Evolutionary conservation across 2,329 filamentous ascomycete genomes (phyloP).

Genomic region (Colletotrichum endophyticum): DNA sequence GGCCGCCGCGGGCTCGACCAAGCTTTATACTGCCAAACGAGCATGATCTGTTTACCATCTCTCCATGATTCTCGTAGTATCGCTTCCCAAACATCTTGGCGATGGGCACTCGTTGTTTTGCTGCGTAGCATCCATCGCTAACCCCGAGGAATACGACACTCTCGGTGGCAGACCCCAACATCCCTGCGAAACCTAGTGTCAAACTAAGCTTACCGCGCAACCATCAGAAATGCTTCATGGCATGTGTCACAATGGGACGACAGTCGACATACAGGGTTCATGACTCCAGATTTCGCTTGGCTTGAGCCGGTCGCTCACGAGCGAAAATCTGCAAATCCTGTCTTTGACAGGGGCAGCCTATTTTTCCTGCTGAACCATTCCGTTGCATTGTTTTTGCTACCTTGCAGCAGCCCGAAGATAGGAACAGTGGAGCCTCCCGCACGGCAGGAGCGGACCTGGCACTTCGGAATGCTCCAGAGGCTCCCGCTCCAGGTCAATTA

Average conservation of each 20-base stretch:
- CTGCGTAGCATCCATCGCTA: neutral
- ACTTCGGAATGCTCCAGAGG: neutral
- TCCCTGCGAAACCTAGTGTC: neutral
- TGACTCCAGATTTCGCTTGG: neutral
- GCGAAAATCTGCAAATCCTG: neutral
- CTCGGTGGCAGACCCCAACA: neutral
- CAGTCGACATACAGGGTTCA: neutral
- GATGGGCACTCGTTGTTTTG: neutral
- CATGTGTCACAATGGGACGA: neutral
- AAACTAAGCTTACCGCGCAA: neutral
- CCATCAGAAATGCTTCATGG: neutral
- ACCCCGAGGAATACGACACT: neutral
- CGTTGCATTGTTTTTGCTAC: neutral
- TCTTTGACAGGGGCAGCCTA: fast-evolving
- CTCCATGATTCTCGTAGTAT: neutral
- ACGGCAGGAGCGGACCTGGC: neutral
- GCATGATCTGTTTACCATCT: neutral
- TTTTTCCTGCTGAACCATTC: neutral
- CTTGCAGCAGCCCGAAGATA: neutral
- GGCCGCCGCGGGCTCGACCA: neutral
- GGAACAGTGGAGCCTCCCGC: neutral
- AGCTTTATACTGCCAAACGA: neutral
- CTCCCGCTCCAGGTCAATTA: fast-evolving
- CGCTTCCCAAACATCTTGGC: neutral
- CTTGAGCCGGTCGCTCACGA: neutral